Evolutionary conservation across 2,329 filamentous ascomycete genomes (phyloP).

Genomic region (Diaporthe velutina): DNA sequence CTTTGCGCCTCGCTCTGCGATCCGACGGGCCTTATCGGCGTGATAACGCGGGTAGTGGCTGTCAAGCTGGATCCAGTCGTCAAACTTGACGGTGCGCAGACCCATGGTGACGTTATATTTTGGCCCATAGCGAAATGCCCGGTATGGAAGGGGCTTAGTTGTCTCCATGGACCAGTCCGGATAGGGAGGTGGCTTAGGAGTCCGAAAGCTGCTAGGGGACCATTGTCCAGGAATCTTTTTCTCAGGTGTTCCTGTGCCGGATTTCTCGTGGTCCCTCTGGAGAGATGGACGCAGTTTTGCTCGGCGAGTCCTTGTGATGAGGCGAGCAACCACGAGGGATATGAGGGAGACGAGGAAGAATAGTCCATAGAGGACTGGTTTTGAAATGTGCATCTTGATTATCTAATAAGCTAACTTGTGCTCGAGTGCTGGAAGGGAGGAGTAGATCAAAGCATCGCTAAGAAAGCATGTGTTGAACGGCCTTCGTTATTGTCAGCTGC

Average conservation of each 20-base stretch:
- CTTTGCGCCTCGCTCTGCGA: constrained; percentile 74
- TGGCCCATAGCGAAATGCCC: constrained; percentile 82
- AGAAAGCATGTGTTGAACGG: neutral
- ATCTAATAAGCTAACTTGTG: neutral
- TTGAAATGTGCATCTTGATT: constrained; percentile 10
- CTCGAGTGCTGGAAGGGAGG: too few relatives aligned
- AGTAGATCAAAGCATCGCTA: neutral
- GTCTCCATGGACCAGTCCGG: constrained; percentile 75
- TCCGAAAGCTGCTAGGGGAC: constrained; percentile 68
- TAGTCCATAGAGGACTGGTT: constrained; percentile 20
- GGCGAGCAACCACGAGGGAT: constrained; percentile 21
- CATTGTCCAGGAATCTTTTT: constrained; percentile 58
- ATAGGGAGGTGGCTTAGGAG: constrained; percentile 72
- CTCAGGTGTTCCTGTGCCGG: constrained; percentile 15
- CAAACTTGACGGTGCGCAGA: constrained; percentile 75
- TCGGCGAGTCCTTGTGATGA: constrained; percentile 10
- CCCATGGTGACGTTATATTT: constrained; percentile 85
- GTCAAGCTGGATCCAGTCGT: constrained; percentile 89
- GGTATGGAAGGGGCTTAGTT: constrained; percentile 82
- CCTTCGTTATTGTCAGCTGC: constrained; percentile 3
- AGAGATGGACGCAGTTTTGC: neutral
- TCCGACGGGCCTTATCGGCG: constrained; percentile 76
- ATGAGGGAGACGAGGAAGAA: constrained; percentile 26
- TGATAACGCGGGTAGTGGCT: constrained; percentile 82
- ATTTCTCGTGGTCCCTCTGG: neutral